Evolutionary conservation across 371 early-diverging fungal genomes (phyloP), one percentile per base, ranked within the genome.

Genomic region (Mortierella sp.): DNA sequence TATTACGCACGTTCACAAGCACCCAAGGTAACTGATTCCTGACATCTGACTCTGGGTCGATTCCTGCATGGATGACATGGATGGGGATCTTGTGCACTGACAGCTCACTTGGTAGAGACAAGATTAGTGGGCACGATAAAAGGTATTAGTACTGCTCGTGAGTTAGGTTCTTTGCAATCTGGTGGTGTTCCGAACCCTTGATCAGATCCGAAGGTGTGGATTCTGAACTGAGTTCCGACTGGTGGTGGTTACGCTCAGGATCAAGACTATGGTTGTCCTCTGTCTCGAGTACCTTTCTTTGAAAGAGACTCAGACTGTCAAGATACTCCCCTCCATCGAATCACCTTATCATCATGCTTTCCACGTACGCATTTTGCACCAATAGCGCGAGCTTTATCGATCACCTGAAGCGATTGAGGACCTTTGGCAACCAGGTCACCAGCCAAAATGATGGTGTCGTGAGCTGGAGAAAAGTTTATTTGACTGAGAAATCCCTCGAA

Each of bases 361-460:
- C 94, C 94, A 12, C 94, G 89, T 3, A 92, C 92, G 77, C 91
- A 88, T 62, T 87, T 72, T 12, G 91, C 91, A 24, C 64, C 47
- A 6, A 92, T 51, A 28, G 87, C 70, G 35, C 83, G 73, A 0
- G 90, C 92, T 28, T 84, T 76, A 39, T 87, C 84, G 47, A 94
- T 75, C 1, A 94, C 94, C n/a, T 86, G 89, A 0, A 87, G 55
- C 32, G 91, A 92, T 57, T 91, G 84, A 3, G 93, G 93, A 0
- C 94, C 94, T 63, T 91, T 93, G 57, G 91, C 87, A 9, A 89
- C 88, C 12, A 94, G 58, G 72, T 94, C 94, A 0, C 94, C 94
- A 0, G 92, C 91, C 12, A 93, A 75, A 54, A 94, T 89, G 4
- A 93, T 54, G 62, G 86, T 86, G 72, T 94, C 94, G 10, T 60